A percentile compares a stretch with the other conserved stretches of the same genome.
Conservation (phyloP, 345 rosid species). For the Bruguiera sexangula region DNA sequence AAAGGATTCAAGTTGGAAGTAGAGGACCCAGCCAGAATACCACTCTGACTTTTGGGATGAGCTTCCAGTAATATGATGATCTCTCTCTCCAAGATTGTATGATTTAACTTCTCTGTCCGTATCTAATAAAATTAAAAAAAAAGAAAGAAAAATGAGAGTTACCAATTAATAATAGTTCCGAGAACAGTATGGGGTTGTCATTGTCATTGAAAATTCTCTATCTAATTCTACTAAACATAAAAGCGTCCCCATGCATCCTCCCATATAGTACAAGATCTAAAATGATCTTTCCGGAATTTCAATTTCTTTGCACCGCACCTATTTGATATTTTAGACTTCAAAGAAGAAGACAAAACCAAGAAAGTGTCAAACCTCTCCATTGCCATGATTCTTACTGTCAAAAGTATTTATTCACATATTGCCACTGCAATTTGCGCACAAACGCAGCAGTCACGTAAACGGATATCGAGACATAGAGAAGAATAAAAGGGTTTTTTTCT, state of each 20-base stretch:
- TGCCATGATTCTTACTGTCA: not conserved
- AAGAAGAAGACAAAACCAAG: constrained; percentile 20
- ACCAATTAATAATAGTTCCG: too few relatives aligned
- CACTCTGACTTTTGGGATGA: constrained; percentile 20
- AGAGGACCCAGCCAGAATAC: not conserved
- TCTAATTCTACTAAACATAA: not conserved
- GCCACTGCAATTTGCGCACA: too few relatives aligned
- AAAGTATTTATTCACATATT: not conserved
- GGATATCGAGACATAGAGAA: too few relatives aligned
- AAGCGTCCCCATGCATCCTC: constrained; percentile 9
- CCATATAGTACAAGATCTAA: constrained; percentile 21
- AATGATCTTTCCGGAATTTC: constrained; percentile 22
- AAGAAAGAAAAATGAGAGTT: too few relatives aligned
- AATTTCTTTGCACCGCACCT: constrained; percentile 11
- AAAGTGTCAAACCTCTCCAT: constrained; percentile 11
- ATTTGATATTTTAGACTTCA: constrained; percentile 3
- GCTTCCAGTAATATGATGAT: constrained; percentile 22
- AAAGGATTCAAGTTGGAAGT: constrained; percentile 21
- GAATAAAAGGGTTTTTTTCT: not conserved
- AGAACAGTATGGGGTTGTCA: constrained; percentile 13
- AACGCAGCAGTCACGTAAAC: too few relatives aligned
- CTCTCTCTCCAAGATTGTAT: not conserved
- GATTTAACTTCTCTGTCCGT: not conserved
- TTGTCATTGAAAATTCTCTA: constrained; percentile 37
- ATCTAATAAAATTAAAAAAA: not conserved